These are phyloP conservation scores for Rosa rugosa DNA, from an alignment of 306 rosid species.

Conservation along the genomic window DNA sequence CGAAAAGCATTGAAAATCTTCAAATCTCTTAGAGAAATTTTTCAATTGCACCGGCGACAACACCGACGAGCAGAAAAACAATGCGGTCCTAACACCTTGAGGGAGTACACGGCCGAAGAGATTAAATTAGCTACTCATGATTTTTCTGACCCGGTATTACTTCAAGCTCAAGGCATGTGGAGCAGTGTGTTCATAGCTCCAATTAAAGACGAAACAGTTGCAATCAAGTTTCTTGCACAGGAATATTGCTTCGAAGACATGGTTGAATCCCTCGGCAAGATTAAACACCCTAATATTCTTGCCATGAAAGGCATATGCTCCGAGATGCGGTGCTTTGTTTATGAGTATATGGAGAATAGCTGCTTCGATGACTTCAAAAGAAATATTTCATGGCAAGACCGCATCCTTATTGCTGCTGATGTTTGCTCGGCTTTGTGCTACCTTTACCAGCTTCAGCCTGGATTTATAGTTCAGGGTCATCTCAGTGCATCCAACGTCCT, in stretches of 20 bases:
- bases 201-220: neutral
- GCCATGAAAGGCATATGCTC: neutral
- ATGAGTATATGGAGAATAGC: neutral
- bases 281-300: neutral
- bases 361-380: neutral
- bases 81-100: no score
- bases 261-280: neutral
- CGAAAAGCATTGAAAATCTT: no score
- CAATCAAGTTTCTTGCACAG: neutral
- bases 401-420: neutral
- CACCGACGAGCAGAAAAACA: no score
- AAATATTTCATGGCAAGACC: neutral
- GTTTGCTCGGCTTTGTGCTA: neutral
- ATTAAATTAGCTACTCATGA: no score
- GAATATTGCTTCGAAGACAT: no score
- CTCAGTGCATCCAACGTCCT: neutral
- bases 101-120: neutral
- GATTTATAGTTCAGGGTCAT: neutral
- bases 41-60: no score
- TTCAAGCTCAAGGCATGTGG: neutral
- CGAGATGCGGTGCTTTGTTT: neutral
- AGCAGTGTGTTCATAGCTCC: neutral
- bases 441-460: neutral
- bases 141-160: neutral
- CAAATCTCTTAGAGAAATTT: neutral